Evolutionary conservation across 331 rosid species (phyloP), one percentile per base, ranked within the genome.

Genomic region (Dryas integrifolia): DNA sequence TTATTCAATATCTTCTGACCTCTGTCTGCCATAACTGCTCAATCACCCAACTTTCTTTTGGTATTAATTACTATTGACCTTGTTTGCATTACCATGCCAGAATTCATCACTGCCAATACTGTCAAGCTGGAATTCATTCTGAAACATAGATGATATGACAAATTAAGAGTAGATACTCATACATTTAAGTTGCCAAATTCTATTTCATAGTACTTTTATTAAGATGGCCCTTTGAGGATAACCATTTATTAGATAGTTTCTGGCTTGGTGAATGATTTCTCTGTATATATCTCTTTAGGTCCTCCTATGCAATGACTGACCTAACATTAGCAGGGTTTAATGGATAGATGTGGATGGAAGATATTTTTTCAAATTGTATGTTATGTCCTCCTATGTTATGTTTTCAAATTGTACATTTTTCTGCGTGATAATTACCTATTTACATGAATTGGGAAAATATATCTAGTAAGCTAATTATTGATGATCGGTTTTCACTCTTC

Each of bases 401-500:
- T 46, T 46, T 65, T 43, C 69, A 13, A 46, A 46, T 6, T 65
- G 5, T 12, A 13, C 18, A 9, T n/a, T 15, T 65, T 65, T 60
- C 7, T 14, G 45, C 3, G 6, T 39, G 24, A 21, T 21, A 4
- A 60, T 26, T 9, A 30, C 9, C 12, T 35, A 59, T 35, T 41
- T 21, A 5, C 13, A 5, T 43, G 0, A 11, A 6, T 47, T 21
- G 7, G 56, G 41, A 65, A 21, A 26, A 45, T 65, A 45, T 64
- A 64, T 43, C 50, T 26, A 16, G 51, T 41, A 62, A 50, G 52
- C 43, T 21, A 16, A 13, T 61, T 40, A 65, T 53, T 71, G 58
- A 69, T 75, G 65, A 21, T 70, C 65, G 62, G 55, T 60, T 44
- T 21, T 46, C 1, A 40, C 48, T 73, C n/a, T 41, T 57, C 63